Percentiles rank a stretch among this genome's conserved stretches.
Conservation (phyloP, 2,329 filamentous ascomycete species). For the Colletotrichum endophyticum region DNA sequence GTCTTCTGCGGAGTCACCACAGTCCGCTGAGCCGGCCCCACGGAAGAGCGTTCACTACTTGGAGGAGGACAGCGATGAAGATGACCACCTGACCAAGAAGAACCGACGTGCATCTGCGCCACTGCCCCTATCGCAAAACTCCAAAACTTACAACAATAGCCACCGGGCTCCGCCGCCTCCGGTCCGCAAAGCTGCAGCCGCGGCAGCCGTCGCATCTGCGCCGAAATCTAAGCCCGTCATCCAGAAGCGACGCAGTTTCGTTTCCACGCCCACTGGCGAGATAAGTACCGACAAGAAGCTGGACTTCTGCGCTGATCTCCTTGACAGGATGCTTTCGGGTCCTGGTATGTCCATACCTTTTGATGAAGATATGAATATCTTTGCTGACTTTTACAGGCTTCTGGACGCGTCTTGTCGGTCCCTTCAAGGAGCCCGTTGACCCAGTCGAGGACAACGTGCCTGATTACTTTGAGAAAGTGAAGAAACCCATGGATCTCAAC, state of each 20-base stretch:
- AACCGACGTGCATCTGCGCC: constrained; percentile 47
- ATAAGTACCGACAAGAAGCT: constrained; percentile 44
- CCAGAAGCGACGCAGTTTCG: constrained; percentile 39
- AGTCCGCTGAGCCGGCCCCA: constrained; percentile 24
- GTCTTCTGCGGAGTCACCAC: constrained; percentile 20
- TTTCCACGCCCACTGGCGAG: constrained; percentile 24
- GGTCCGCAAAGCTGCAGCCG: constrained; percentile 28
- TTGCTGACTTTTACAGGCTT: constrained; percentile 50
- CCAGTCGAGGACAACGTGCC: constrained; percentile 62
- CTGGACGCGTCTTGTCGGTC: constrained; percentile 69
- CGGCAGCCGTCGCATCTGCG: constrained; percentile 16
- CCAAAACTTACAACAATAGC: neutral
- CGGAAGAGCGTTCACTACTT: constrained; percentile 57
- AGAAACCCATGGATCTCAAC: constrained; percentile 65
- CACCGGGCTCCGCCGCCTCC: constrained; percentile 21
- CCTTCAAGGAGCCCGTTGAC: constrained; percentile 65
- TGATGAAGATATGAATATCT: neutral
- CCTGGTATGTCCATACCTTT: constrained; percentile 48
- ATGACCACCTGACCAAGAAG: constrained; percentile 39
- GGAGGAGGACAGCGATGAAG: constrained; percentile 47
- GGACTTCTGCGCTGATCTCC: constrained; percentile 62
- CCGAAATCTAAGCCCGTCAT: constrained; percentile 34
- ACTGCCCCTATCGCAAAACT: constrained; percentile 22
- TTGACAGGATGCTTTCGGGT: constrained; percentile 65
- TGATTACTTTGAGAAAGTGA: constrained; percentile 66